A percentile compares a stretch with the other conserved stretches of the same genome.
These are phyloP conservation scores for Auriscalpium vulgare DNA, from an alignment of 768 basidiomycete species.

Conservation along the genomic window DNA sequence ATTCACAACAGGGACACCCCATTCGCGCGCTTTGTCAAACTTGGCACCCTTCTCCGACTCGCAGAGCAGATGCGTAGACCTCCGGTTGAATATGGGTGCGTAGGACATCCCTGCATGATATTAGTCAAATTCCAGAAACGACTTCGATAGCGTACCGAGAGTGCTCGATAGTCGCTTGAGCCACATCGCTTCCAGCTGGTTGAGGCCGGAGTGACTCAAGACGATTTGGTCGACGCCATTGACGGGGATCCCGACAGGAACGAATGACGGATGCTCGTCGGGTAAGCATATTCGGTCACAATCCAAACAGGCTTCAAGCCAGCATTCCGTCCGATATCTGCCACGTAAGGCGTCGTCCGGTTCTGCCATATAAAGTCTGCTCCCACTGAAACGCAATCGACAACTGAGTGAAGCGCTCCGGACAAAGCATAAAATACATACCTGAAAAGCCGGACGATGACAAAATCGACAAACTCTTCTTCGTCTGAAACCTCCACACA, in stretches of 20 bases:
- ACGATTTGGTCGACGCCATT: slow-evolving; percentile 47
- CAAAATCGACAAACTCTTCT: slow-evolving; percentile 49
- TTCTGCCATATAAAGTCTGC: slow-evolving; percentile 56
- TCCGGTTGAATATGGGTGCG: slow-evolving; percentile 51
- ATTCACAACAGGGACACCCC: slow-evolving; percentile 68
- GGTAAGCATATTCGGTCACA: slow-evolving; percentile 62
- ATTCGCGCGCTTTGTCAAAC: slow-evolving; percentile 69
- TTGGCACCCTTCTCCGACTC: slow-evolving; percentile 64
- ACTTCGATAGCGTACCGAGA: slow-evolving; percentile 39
- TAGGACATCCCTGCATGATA: slow-evolving; percentile 42
- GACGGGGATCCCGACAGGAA: slow-evolving; percentile 56
- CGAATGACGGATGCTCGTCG: slow-evolving; percentile 63
- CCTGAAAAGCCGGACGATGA: slow-evolving; percentile 72
- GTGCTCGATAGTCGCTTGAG: slow-evolving; percentile 58
- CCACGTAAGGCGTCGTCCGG: slow-evolving; percentile 33
- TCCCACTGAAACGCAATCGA: slow-evolving; percentile 42
- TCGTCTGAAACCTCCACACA: slow-evolving; percentile 30
- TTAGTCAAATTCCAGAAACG: background rate
- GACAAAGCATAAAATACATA: slow-evolving; percentile 21
- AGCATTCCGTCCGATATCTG: slow-evolving; percentile 85
- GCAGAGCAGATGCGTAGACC: slow-evolving; percentile 76
- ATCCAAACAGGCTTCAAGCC: slow-evolving; percentile 82
- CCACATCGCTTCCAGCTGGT: slow-evolving; percentile 60
- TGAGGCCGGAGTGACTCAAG: slow-evolving; percentile 71
- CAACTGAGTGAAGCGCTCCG: background rate